Evolutionary conservation across 148 eudicot genomes (phyloP), one percentile per base, ranked within the genome.

Genomic region (Salicornia ramosissima): DNA sequence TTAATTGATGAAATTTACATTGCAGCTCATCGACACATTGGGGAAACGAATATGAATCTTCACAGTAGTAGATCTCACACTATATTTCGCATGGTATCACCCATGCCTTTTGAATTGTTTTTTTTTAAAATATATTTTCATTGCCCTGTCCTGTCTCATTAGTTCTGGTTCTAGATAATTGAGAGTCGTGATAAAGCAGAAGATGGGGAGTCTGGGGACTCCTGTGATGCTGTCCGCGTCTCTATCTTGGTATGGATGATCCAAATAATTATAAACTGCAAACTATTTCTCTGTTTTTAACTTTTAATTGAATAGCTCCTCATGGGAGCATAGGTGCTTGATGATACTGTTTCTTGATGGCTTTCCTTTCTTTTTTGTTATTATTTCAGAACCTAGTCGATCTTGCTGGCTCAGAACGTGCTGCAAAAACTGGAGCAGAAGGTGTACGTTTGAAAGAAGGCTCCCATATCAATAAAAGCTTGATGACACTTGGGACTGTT

Each of bases 371-470:
- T 7, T 43, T 46, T 45, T 18, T 24, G 7, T 50, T 56, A 68
- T 47, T 30, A 45, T 66, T 65, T 57, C 65, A 94, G 99, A 94
- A 94, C 74, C 80, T 94, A 81, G 99, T 94, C 57, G 99, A 94
- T 85, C 97, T 91, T 73, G 99, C 99, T 86, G 99, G 99, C 36
- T 94, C 99, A 74, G 99, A 91, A 75, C 97, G 99, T 75, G 99
- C 97, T 64, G 93, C 99, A 15, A 94, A 94, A 82, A 94, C 99
- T 50, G 99, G 99, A 61, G 99, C 99, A 25, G 99, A 94, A 86
- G 99, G 99, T 68, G 97, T 89, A 67, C 99, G 97, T 60, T 72
- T 94, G 78, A 94, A 94, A 86, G 99, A 94, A 80, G 99, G 97
- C 22, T 94, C 99, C 28, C 99, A 94, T 79, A 94, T 94, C 29